These are phyloP conservation scores for Erigeron canadensis DNA, from an alignment of 129 eudicot species.

Conservation along the genomic window DNA sequence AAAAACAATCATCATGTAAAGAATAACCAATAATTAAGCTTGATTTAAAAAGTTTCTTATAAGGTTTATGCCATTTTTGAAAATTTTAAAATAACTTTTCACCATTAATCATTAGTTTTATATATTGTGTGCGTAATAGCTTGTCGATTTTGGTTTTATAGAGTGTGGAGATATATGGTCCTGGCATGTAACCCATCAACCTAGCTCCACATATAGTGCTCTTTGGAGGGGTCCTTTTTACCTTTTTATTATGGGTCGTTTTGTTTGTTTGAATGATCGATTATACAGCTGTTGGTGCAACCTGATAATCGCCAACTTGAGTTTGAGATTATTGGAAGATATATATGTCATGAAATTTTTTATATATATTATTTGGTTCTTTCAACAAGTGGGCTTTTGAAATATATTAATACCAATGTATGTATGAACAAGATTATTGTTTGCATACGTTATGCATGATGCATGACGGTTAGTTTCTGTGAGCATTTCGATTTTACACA, in stretches of 20 bases:
- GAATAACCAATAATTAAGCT: too few species aligned
- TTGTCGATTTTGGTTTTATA: neutral
- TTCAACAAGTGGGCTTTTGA: conserved; percentile 8
- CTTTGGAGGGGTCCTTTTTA: conserved; percentile 24
- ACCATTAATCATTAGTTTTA: neutral
- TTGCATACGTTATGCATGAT: neutral
- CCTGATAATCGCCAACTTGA: conserved; percentile 8
- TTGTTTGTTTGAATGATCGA: conserved; percentile 16
- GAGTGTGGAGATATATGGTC: conserved; percentile 10
- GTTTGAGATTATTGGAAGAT: neutral
- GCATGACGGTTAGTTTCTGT: too few species aligned
- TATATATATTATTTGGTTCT: conserved; percentile 14
- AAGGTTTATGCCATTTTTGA: too few species aligned
- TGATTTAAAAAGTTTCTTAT: too few species aligned
- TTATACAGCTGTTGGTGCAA: conserved; percentile 25
- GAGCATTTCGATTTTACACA: too few species aligned
- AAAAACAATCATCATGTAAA: too few species aligned
- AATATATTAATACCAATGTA: conserved; percentile 2
- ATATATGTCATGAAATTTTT: too few species aligned
- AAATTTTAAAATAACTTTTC: too few species aligned
- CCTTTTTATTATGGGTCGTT: conserved; percentile 15
- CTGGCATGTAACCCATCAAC: conserved; percentile 9
- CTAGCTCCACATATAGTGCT: conserved; percentile 30
- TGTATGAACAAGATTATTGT: neutral
- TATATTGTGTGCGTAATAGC: neutral